Evolutionary conservation across 192 early-diverging fungal genomes (phyloP).

Genomic region (Thamnidium elegans): DNA sequence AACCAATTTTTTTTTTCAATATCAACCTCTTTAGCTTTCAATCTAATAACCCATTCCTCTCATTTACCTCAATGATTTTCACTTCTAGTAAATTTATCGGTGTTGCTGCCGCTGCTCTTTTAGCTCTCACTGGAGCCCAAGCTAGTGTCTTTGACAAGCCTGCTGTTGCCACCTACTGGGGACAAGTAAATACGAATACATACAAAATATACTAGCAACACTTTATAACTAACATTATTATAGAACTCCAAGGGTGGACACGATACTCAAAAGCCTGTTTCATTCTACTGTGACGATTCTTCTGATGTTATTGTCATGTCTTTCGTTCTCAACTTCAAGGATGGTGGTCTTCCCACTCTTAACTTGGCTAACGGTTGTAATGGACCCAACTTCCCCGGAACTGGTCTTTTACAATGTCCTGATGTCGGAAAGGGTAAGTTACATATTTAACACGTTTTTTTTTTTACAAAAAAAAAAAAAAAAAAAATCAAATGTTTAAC

Average conservation of each 20-base stretch:
- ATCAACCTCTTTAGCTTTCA: no score
- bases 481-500: not conserved
- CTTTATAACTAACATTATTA: not conserved
- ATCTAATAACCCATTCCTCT: no score
- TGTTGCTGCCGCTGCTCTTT: no score
- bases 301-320: slow-evolving; percentile 56
- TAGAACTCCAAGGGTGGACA: slow-evolving; percentile 23
- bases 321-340: slow-evolving; percentile 65
- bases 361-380: slow-evolving; percentile 70
- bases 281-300: slow-evolving; percentile 55
- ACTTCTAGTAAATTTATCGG: no score
- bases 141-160: no score
- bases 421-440: slow-evolving; percentile 46
- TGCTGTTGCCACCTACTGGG: slow-evolving; percentile 8
- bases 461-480: no score
- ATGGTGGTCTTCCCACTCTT: slow-evolving; percentile 53
- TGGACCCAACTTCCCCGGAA: slow-evolving; percentile 44
- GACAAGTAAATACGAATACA: slow-evolving; percentile 2
- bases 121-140: no score
- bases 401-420: slow-evolving; percentile 65
- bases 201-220: not conserved
- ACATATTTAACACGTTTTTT: not conserved
- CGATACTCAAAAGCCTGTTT: slow-evolving; percentile 8
- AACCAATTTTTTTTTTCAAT: no score
- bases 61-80: no score